Evolutionary conservation across 345 rosid species (phyloP).

Genomic region (Xanthoceras sorbifolium): DNA sequence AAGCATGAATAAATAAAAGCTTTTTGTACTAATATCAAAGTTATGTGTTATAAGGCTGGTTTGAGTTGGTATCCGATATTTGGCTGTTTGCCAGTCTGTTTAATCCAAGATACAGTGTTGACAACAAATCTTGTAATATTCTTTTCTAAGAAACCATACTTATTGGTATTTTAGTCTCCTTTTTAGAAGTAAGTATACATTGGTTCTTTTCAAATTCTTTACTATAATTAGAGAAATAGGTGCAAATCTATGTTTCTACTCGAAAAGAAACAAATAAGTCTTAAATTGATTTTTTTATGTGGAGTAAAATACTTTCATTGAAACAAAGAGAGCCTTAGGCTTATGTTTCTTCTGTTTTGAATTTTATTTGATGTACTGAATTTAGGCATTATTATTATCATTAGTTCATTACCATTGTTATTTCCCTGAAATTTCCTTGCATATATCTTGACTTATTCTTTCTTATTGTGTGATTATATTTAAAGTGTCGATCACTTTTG

Average conservation of each 20-base stretch:
- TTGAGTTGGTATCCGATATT: neutral
- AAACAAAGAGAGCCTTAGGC: neutral
- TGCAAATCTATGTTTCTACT: neutral
- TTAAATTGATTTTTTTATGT: neutral
- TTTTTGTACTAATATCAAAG: neutral
- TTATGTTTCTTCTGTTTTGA: neutral
- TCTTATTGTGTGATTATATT: neutral
- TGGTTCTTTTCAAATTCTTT: neutral
- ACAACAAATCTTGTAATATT: neutral
- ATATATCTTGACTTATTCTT: neutral
- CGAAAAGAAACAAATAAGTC: too few relatives aligned
- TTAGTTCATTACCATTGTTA: neutral
- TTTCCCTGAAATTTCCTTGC: neutral
- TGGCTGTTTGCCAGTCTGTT: neutral
- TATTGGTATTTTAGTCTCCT: neutral
- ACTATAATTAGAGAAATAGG: neutral
- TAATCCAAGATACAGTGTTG: neutral
- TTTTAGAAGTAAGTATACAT: neutral
- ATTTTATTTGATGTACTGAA: neutral
- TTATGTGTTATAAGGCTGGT: neutral
- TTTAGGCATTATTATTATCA: neutral
- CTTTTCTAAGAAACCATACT: neutral
- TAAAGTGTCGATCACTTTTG: neutral
- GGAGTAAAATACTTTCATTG: neutral
- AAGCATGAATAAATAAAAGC: neutral